A percentile compares a stretch with the other conserved stretches of the same genome.
These are phyloP conservation scores for Arachis monticola DNA, from an alignment of 331 rosid species.

Conservation along the genomic window DNA sequence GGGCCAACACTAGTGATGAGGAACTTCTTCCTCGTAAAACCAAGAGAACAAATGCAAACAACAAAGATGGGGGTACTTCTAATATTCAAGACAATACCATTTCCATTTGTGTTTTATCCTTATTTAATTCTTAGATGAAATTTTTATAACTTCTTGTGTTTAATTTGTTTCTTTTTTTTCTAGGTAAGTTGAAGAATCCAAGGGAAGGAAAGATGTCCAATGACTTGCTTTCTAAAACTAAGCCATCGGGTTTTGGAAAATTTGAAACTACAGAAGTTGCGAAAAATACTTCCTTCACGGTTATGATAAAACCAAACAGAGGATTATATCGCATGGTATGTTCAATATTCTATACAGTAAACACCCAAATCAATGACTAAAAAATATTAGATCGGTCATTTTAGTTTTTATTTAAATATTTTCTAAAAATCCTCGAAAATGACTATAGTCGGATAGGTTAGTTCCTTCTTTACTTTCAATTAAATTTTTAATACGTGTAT, in stretches of 20 bases:
- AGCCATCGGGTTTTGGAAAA: neutral
- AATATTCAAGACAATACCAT: neutral
- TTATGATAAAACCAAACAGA: neutral
- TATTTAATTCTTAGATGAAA: neutral
- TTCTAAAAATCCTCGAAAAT: no score
- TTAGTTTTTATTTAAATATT: no score
- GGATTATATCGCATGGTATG: no score
- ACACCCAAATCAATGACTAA: no score
- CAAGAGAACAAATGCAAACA: neutral
- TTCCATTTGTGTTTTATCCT: neutral
- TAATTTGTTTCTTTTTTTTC: neutral
- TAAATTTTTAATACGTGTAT: no score
- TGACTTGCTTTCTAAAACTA: neutral
- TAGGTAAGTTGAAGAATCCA: slow-evolving; percentile 11
- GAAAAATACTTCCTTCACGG: neutral
- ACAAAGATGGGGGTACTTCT: neutral
- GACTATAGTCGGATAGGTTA: no score
- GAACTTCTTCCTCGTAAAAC: slow-evolving; percentile 3
- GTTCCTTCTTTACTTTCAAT: no score
- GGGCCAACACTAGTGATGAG: neutral
- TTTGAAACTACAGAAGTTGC: neutral
- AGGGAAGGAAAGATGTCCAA: neutral
- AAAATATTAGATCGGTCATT: no score
- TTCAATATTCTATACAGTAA: no score
- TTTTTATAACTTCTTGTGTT: neutral